Evolutionary conservation across 805 yeast species (phyloP), one percentile per base, ranked within the genome.

Genomic region (Citeromyces matritensis): DNA sequence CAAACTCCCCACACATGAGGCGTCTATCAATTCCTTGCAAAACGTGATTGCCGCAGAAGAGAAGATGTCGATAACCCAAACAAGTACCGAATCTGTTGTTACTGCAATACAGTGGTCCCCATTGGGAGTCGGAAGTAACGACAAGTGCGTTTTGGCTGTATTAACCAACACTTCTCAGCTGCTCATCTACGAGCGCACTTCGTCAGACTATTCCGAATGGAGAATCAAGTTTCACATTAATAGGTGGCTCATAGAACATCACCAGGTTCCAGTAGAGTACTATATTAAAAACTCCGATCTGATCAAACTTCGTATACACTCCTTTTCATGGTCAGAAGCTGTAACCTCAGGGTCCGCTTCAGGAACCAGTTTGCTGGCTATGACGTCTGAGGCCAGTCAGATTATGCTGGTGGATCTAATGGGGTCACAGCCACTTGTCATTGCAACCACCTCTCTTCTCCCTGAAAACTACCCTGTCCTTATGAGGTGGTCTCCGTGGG

Each of bases 91-190:
- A 29, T 26, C 35, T 35, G 19, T 33, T 3, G 33, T 42, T 4
- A 31, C 37, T n/a, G 38, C 39, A 23, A 31, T 39, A 2, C 26
- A 31, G 6, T 46, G 49, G 49, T 41, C 48, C 7, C 32, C 47
- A 1, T 36, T 38, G 3, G 44, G 45, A 9, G 37, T 38, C 4
- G 31, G 39, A n/a, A n/a, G 17, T 9, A 33, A 29, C 15, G 31
- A 30, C 19, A 37, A 38, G 15, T 37, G 41, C 10, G 24, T 38
- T 3, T 19, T 47, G 10, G 35, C 40, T 6, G 30, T 41, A 2
- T 40, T 44, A 15, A 39, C 44, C 6, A 41, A 45, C 23, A 40
- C 37, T 5, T 34, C 37, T 30, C 41, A 37, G 26, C 37, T 37
- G 14, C 37, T 41, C 24, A 37, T 48, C 4, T 14, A 43, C 8